Evolutionary conservation across 768 basidiomycete species (phyloP).

Genomic region (Leccinum subtestaceum): DNA sequence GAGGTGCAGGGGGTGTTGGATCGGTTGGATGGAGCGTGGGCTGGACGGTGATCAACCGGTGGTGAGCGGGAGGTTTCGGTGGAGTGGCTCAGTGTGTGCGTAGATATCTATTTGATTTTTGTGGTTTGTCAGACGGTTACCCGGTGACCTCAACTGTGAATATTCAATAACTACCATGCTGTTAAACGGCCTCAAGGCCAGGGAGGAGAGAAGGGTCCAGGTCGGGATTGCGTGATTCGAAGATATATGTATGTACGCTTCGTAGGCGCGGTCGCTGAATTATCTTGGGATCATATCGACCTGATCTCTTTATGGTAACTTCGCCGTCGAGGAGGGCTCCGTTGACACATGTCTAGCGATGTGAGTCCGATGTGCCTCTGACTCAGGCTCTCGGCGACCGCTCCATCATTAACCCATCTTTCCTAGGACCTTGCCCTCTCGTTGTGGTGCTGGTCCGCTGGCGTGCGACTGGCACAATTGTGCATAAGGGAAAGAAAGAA

Average conservation of each 20-base stretch:
- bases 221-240: not conserved
- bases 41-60: conserved; percentile 18
- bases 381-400: not conserved
- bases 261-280: not conserved
- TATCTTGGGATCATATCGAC: not conserved
- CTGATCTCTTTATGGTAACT: not conserved
- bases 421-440: not conserved
- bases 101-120: not conserved
- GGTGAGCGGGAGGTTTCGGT: not conserved
- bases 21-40: conserved; percentile 72
- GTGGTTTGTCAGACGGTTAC: not conserved
- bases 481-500: too few relatives aligned
- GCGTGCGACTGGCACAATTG: too few relatives aligned
- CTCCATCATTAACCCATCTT: not conserved
- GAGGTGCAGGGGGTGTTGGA: conserved; percentile 84
- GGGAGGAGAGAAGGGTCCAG: not conserved
- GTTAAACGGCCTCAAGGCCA: not conserved
- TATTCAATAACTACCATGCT: not conserved
- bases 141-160: not conserved
- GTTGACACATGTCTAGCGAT: not conserved
- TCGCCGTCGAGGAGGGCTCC: not conserved
- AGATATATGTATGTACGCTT: not conserved
- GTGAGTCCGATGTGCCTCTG: not conserved
- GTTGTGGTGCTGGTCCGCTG: too few relatives aligned
- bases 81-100: not conserved